These are phyloP conservation scores for Acrocalymma vagum DNA, from an alignment of 2,329 filamentous ascomycete genomes.

Conservation along the genomic window DNA sequence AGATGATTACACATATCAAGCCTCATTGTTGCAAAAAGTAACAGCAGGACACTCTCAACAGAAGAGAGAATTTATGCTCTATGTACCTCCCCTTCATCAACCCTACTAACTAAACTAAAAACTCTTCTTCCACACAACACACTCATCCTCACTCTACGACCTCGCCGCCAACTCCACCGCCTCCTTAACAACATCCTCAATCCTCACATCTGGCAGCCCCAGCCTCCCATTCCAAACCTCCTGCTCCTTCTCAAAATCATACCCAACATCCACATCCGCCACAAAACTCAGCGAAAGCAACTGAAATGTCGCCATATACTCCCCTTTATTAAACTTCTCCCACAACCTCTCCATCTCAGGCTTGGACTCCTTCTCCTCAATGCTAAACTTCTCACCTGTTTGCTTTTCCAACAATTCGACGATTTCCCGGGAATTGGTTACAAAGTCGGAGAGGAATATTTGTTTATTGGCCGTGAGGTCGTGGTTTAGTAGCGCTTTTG, in stretches of 20 bases:
- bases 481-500: constrained; percentile 10
- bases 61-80: too few species aligned
- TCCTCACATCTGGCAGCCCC: constrained; percentile 22
- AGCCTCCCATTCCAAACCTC: constrained; percentile 31
- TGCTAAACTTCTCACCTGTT: constrained; percentile 16
- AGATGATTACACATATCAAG: too few species aligned
- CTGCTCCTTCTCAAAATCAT: constrained; percentile 30
- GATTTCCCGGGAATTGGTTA: constrained; percentile 18
- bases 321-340: constrained; percentile 23
- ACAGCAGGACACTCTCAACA: too few species aligned
- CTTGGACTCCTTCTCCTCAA: constrained; percentile 17
- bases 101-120: too few species aligned
- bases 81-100: too few species aligned
- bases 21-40: too few species aligned
- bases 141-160: too few species aligned
- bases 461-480: constrained; percentile 26
- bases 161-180: too few species aligned
- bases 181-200: constrained; percentile 29
- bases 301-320: constrained; percentile 22
- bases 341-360: constrained; percentile 13
- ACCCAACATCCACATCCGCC: constrained; percentile 29
- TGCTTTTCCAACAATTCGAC: constrained; percentile 22
- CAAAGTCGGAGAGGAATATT: constrained; percentile 32
- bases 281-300: constrained; percentile 27
- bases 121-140: too few species aligned